Evolutionary conservation across 2,329 filamentous ascomycete genomes (phyloP).

Genomic region (Zymoseptoria ardabiliae): DNA sequence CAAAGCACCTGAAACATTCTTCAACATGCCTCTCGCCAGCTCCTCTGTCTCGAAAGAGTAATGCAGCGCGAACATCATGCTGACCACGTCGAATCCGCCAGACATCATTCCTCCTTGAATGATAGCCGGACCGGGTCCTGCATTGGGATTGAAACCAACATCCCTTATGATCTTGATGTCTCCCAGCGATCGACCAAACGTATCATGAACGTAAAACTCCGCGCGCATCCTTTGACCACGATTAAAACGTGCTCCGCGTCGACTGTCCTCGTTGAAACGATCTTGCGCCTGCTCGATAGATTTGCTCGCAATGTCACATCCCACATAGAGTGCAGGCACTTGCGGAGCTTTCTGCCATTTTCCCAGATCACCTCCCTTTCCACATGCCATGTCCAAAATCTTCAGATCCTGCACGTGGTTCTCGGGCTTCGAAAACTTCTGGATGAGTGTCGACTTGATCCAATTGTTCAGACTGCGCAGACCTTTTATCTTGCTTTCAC

Average conservation of each 20-base stretch:
- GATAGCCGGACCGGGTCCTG: conserved; percentile 49
- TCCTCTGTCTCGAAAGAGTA: conserved; percentile 93
- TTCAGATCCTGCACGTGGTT: conserved; percentile 51
- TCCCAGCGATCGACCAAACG: conserved; percentile 76
- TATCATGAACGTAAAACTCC: conserved; percentile 85
- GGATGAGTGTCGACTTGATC: conserved; percentile 95
- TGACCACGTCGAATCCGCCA: conserved; percentile 85
- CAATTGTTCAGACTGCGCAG: conserved; percentile 95
- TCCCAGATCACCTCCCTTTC: conserved; percentile 88
- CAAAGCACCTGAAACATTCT: conserved; percentile 80
- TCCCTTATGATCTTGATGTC: conserved; percentile 74
- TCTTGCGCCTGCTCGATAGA: conserved; percentile 86
- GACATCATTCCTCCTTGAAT: conserved; percentile 61
- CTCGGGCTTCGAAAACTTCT: conserved; percentile 68
- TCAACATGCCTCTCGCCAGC: conserved; percentile 84
- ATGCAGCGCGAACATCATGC: conserved; percentile 99
- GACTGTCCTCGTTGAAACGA: conserved; percentile 53
- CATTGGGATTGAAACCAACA: conserved; percentile 76
- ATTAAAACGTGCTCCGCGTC: conserved; percentile 26
- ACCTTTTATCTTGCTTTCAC: conserved; percentile 90
- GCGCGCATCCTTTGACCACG: conserved; percentile 55
- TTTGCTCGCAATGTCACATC: conserved; percentile 84
- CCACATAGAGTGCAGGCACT: conserved; percentile 84
- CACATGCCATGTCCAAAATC: conserved; percentile 90
- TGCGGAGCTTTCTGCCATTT: conserved; percentile 97